phyloP scores from a whole-genome alignment of 2,329 filamentous ascomycete genomes.

The Daldinia sp. region DNA sequence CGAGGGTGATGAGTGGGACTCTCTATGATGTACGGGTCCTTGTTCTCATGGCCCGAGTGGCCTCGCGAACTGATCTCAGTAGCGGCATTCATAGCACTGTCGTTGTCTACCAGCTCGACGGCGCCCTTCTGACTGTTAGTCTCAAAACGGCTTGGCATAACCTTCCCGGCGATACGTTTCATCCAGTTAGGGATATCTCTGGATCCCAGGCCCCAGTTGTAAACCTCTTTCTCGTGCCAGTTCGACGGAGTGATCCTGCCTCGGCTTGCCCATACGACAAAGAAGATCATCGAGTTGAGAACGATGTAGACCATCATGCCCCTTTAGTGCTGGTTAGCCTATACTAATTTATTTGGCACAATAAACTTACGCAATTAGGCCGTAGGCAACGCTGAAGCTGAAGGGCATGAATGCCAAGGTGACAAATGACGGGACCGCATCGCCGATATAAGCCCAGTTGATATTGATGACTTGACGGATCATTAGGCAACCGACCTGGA shows the following conservation, averaged over 20 bases:
- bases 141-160: slow-evolving; percentile 30
- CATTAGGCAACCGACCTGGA: slow-evolving; percentile 77
- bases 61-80: slow-evolving; percentile 43
- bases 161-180: slow-evolving; percentile 49
- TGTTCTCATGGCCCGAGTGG: slow-evolving; percentile 42
- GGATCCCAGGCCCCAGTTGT: slow-evolving; percentile 61
- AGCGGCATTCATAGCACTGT: slow-evolving; percentile 40
- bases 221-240: slow-evolving; percentile 63
- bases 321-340: slow-evolving; percentile 38
- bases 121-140: slow-evolving; percentile 40
- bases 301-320: slow-evolving; percentile 64
- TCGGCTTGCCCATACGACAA: slow-evolving; percentile 56
- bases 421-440: slow-evolving; percentile 78
- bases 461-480: slow-evolving; percentile 76
- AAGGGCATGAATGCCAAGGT: slow-evolving; percentile 80
- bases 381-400: slow-evolving; percentile 80
- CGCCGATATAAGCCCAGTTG: slow-evolving; percentile 80
- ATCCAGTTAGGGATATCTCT: slow-evolving; percentile 67
- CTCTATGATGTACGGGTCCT: slow-evolving; percentile 30
- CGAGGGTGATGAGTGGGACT: slow-evolving; percentile 10
- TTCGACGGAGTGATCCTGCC: slow-evolving; percentile 60
- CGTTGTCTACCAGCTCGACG: slow-evolving; percentile 46
- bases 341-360: not conserved
- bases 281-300: slow-evolving; percentile 61
- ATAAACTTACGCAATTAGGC: slow-evolving; percentile 71